A percentile compares a stretch with the other conserved stretches of the same genome.
Conservation (phyloP, 2,329 filamentous ascomycete species). For the Microthyrium microscopicum region DNA sequence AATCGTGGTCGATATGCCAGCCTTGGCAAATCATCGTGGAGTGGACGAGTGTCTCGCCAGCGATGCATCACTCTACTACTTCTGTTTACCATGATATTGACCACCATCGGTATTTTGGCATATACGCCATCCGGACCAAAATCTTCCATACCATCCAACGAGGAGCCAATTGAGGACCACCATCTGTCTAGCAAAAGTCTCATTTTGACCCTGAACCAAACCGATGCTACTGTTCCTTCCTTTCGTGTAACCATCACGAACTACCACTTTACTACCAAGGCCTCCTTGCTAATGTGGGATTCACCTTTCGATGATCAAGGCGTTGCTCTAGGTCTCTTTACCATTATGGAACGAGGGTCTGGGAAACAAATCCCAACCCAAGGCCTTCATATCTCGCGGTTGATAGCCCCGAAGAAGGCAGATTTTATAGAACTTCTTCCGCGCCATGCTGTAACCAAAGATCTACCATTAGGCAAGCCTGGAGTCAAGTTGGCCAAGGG, state of each 20-base stretch:
- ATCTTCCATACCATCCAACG: too few species aligned
- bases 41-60: too few species aligned
- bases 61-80: too few species aligned
- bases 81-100: too few species aligned
- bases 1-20: too few species aligned
- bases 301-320: conserved; percentile 23
- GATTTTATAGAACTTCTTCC: conserved; percentile 21
- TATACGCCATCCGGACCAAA: too few species aligned
- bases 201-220: too few species aligned
- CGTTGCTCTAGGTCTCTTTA: conserved; percentile 22
- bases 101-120: too few species aligned
- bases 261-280: conserved; percentile 15
- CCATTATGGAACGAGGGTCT: conserved; percentile 14
- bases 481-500: conserved; percentile 21
- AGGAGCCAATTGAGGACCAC: too few species aligned
- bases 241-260: conserved; percentile 24
- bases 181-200: too few species aligned
- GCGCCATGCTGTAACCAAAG: conserved; percentile 16
- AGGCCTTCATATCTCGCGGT: conserved; percentile 19
- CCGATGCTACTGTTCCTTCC: too few species aligned
- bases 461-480: conserved; percentile 21
- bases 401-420: conserved; percentile 20
- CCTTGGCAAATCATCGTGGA: too few species aligned
- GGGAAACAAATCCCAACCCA: conserved; percentile 16
- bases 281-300: conserved; percentile 24